phyloP scores from a whole-genome alignment of 176 grass and related monocot genomes.

The Hordeum marinum region DNA sequence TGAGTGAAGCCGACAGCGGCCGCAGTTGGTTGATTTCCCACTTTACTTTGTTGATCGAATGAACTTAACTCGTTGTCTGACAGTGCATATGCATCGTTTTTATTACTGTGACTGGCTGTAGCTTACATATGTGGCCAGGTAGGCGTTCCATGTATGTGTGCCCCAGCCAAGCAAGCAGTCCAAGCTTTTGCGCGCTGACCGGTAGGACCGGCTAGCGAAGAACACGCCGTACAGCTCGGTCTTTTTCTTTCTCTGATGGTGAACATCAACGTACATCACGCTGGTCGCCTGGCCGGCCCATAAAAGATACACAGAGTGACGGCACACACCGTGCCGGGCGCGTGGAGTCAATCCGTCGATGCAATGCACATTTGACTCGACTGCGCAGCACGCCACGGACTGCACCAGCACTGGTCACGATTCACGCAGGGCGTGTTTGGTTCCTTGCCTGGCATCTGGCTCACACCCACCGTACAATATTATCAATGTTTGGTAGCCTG shows the following conservation, averaged over 20 bases:
- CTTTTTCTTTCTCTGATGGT: neutral
- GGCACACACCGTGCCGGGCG: neutral
- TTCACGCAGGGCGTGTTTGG: too few species aligned
- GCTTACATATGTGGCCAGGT: neutral
- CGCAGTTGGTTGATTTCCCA: neutral
- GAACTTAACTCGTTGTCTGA: too few species aligned
- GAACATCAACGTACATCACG: neutral
- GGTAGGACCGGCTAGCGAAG: neutral
- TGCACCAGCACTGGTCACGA: neutral
- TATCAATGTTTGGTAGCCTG: too few species aligned
- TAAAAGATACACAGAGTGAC: neutral
- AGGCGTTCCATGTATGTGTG: too few species aligned
- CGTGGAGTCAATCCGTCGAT: neutral
- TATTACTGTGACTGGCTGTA: too few species aligned
- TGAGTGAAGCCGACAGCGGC: neutral
- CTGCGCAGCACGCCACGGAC: neutral
- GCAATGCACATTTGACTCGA: neutral
- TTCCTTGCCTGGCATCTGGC: too few species aligned
- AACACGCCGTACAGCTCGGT: neutral
- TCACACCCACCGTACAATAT: too few species aligned
- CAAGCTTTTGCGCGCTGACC: neutral
- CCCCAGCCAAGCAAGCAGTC: too few species aligned
- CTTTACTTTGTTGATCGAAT: neutral
- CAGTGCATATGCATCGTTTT: too few species aligned
- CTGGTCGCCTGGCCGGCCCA: neutral